Base-by-base conservation (phyloP, 2,329 filamentous ascomycete species). In the Xylariales sp. region DNA sequence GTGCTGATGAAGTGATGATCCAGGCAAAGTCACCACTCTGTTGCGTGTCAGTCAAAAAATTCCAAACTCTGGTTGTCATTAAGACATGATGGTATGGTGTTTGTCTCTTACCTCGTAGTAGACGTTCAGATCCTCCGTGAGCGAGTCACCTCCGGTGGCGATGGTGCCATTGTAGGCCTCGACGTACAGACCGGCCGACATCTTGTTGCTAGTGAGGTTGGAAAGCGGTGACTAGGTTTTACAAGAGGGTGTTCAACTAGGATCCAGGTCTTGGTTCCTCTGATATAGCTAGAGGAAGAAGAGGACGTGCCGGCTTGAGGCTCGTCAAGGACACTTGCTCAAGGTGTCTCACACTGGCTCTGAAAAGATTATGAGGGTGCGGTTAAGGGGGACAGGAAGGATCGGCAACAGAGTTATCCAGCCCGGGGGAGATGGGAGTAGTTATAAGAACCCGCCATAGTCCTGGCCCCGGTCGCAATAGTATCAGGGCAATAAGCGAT, bases 1-100 rank as follows among this genome's bases (percentile, higher is more conserved):
- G 78, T 13, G 85, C 87, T 4, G 88, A 77, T 23, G 78, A 80
- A 37, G 80, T 78, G 53, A 89, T 70, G 56, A 95, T 78, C 83
- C 87, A 95, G 40, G 83, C 78, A 55, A 95, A 80, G 65, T 95
- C 81, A 56, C 88, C 89, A 42, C 81, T 75, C 83, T 91, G 48
- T 37, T 37, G 30, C 19, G 10, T 29, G 17, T 33, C 33, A 36
- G 31, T 34, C n/a, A n/a, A n/a, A n/a, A n/a, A n/a, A n/a, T n/a
- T n/a, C n/a, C n/a, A n/a, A n/a, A n/a, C n/a, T n/a, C n/a, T n/a
- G n/a, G n/a, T n/a, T n/a, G n/a, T n/a, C n/a, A n/a, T n/a, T n/a
- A n/a, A n/a, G n/a, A n/a, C n/a, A n/a, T n/a, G n/a, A n/a, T n/a
- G n/a, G n/a, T n/a, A n/a, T n/a, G n/a, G n/a, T n/a, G n/a, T n/a